Percentiles rank a stretch among this genome's conserved stretches.
Evolutionary conservation across 2,329 filamentous ascomycete genomes (phyloP).

Genomic region (Lecanicillium sp.): DNA sequence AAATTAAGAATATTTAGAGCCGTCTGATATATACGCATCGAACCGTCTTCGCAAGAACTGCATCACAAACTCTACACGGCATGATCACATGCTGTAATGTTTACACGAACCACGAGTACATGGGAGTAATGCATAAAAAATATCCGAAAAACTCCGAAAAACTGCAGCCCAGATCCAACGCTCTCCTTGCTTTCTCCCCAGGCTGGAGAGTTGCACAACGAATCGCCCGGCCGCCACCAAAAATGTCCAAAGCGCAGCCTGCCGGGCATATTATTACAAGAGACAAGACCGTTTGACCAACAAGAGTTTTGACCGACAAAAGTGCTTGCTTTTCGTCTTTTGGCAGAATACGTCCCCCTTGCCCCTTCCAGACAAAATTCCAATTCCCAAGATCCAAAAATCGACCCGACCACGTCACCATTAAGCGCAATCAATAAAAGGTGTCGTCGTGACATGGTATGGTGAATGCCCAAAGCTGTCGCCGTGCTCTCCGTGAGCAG

Average conservation of each 20-base stretch:
- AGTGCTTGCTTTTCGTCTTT: no score
- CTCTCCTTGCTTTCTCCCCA: conserved; percentile 4
- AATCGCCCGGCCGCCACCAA: background rate
- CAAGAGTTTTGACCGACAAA: background rate
- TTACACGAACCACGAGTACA: no score
- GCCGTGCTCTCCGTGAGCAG: background rate
- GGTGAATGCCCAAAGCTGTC: background rate
- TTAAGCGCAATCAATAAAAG: conserved; percentile 11
- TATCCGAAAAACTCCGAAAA: conserved; percentile 10
- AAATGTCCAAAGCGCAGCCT: conserved; percentile 10
- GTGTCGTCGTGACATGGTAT: conserved; percentile 17
- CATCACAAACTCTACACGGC: no score
- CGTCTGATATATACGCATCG: no score
- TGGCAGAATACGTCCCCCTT: no score
- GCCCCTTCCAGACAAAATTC: background rate
- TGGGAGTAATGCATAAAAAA: conserved; percentile 4
- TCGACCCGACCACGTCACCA: conserved; percentile 14
- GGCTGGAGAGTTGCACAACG: background rate
- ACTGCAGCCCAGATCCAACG: conserved; percentile 9
- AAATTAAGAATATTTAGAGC: no score
- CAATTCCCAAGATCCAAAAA: conserved; percentile 1
- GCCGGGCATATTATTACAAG: conserved; percentile 11
- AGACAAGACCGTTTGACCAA: background rate
- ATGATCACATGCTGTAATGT: no score
- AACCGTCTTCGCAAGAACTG: no score